Evolutionary conservation across 1,284 basidiomycete genomes (phyloP).

Genomic region (Gomphus bonarii): DNA sequence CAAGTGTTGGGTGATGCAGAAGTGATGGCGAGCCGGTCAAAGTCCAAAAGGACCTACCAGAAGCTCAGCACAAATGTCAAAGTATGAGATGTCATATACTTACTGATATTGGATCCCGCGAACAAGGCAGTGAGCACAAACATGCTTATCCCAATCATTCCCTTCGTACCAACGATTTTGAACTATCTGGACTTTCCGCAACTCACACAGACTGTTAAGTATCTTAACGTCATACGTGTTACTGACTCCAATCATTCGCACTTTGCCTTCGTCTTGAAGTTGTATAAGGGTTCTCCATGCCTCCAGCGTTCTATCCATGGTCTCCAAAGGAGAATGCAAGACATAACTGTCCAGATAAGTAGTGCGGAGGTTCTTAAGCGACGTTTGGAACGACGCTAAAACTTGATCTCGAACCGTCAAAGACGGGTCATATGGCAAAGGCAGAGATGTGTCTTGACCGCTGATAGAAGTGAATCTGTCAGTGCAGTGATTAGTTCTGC

Average conservation of each 20-base stretch:
- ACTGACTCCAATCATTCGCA: constrained; percentile 61
- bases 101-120: constrained; percentile 66
- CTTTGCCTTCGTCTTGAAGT: constrained; percentile 52
- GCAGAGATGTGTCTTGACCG: constrained; percentile 59
- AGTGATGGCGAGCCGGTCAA: constrained; percentile 64
- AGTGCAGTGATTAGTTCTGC: not conserved
- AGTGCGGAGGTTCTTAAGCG: constrained; percentile 56
- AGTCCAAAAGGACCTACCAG: constrained; percentile 73
- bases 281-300: constrained; percentile 55
- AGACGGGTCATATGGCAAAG: constrained; percentile 59
- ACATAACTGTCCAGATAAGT: constrained; percentile 66
- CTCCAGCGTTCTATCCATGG: constrained; percentile 45
- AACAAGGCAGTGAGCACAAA: constrained; percentile 43
- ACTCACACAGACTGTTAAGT: constrained; percentile 41
- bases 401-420: constrained; percentile 52
- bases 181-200: constrained; percentile 55
- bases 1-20: constrained; percentile 37
- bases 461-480: constrained; percentile 58
- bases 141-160: constrained; percentile 62
- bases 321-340: constrained; percentile 64
- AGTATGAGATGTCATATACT: constrained; percentile 18
- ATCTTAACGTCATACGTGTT: constrained; percentile 59
- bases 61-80: constrained; percentile 12
- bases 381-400: constrained; percentile 47
- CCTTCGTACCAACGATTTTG: constrained; percentile 79